Conservation (phyloP, 2,329 filamentous ascomycete species). For the Cercospora sojina region DNA sequence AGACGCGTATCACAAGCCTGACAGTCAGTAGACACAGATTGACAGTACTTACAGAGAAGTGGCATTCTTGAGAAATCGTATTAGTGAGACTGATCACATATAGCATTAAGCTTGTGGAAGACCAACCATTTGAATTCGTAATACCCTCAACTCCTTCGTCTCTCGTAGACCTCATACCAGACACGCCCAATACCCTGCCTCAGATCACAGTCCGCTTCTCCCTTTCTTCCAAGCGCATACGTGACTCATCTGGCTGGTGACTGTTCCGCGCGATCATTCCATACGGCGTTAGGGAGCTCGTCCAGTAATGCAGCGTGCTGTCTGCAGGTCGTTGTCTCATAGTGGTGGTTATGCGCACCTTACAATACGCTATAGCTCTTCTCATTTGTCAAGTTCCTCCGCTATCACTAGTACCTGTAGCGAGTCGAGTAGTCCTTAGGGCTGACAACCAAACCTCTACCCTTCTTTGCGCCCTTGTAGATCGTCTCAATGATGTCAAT, state of each 20-base stretch:
- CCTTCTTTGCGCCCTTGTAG: conserved; percentile 98
- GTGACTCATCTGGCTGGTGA: not conserved
- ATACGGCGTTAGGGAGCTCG: not conserved
- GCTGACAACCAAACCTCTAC: conserved; percentile 90
- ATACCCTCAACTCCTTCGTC: not conserved
- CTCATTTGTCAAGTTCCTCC: not conserved
- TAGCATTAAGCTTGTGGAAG: conserved; percentile 1
- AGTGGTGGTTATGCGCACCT: not conserved
- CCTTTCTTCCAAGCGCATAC: not conserved
- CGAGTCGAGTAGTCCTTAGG: conserved; percentile 81
- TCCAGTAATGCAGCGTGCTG: not conserved
- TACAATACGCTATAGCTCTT: not conserved
- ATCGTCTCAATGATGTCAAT: conserved; percentile 99
- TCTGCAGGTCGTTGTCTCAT: not conserved
- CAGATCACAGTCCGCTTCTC: not conserved
- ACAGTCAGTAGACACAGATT: not conserved
- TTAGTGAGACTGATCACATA: conserved; percentile 8
- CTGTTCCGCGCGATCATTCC: not conserved
- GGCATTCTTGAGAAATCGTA: not conserved
- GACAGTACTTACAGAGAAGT: not conserved
- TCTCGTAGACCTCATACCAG: not conserved
- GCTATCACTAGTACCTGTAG: conserved; percentile 60
- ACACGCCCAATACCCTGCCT: not conserved
- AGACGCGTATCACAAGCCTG: not conserved
- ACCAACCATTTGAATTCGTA: conserved; percentile 12